Base-by-base conservation (phyloP, 148 eudicot genomes). In the Dysphania ambrosioides region DNA sequence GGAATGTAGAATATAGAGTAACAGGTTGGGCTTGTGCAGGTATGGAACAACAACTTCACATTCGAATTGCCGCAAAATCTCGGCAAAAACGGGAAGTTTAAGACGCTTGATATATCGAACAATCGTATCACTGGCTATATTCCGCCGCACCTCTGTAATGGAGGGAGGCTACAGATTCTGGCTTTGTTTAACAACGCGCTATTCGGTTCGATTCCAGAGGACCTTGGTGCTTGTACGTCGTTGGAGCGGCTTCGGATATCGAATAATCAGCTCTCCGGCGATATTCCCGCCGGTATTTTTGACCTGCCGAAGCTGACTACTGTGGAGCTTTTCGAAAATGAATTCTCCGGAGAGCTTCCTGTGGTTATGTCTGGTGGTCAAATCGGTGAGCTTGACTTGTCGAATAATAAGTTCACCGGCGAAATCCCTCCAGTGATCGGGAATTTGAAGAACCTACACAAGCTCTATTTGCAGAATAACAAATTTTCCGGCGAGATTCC, bases 321-420 rank as follows among this genome's bases (percentile, higher is more conserved):
- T 1, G 77, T 81, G 18, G 82, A 89, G 63, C 77, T 89, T 0
- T 66, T 68, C 51, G 70, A 83, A 2, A 89, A 89, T 72, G 62
- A 69, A 6, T 80, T 89, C 58, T 57, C 85, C 66, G 93, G 93
- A 8, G 82, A 76, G 44, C 68, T 89, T 36, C 93, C 93, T 5
- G 23, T 60, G 4, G 79, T 61, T 2, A 77, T 85, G 49, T 74
- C 80, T 1, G 75, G 82, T 18, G 69, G 61, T n/a, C 55, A 32
- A 31, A 55, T 88, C 19, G 63, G 71, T 1, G 21, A 27, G 40
- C 66, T 88, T 4, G 77, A 82, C 2, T 9, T 86, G 8, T 87
- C 85, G 2, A 79, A 85, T 60, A 85, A 86, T 19, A 38, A 29
- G 0, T 69, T 88, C 63, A 19, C 79, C 71, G 92, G 92, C 3